Evolutionary conservation across 306 rosid species (phyloP).

Genomic region (Casuarina equisetifolia): DNA sequence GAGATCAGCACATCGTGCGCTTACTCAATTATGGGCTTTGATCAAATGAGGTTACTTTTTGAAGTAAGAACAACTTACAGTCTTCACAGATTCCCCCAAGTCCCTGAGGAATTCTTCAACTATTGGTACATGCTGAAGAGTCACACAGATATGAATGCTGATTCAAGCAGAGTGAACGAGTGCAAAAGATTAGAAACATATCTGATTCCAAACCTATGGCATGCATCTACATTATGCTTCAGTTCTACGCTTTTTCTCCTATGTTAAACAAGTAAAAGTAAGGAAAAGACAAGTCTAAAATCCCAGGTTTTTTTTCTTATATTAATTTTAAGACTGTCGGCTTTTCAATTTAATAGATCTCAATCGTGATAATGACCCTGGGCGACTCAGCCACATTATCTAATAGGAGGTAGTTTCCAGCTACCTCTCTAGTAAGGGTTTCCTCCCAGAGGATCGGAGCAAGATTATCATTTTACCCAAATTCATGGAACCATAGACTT

Average conservation of each 20-base stretch:
- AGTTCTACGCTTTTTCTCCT: neutral
- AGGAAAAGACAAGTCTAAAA: neutral
- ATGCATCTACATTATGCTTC: neutral
- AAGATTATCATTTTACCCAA: too few species aligned
- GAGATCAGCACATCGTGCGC: neutral
- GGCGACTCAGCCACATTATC: too few species aligned
- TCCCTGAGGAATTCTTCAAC: conserved; percentile 72
- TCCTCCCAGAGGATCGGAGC: too few species aligned
- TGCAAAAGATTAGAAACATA: conserved; percentile 10
- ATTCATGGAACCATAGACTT: too few species aligned
- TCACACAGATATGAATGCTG: conserved; percentile 91
- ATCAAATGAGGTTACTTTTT: neutral
- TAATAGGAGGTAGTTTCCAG: too few species aligned
- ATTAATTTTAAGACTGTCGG: too few species aligned
- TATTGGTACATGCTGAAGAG: conserved; percentile 79
- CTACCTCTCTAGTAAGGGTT: too few species aligned
- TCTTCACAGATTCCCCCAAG: conserved; percentile 69
- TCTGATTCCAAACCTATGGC: conserved; percentile 2
- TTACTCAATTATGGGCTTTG: neutral
- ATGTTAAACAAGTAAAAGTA: neutral
- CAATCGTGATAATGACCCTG: too few species aligned
- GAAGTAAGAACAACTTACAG: conserved; percentile 49
- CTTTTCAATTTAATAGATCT: too few species aligned
- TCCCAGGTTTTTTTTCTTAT: too few species aligned
- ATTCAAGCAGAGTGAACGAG: conserved; percentile 28